These are phyloP conservation scores for Talaromyces albobiverticillius DNA, from an alignment of 2,329 filamentous ascomycete species.

Conservation along the genomic window DNA sequence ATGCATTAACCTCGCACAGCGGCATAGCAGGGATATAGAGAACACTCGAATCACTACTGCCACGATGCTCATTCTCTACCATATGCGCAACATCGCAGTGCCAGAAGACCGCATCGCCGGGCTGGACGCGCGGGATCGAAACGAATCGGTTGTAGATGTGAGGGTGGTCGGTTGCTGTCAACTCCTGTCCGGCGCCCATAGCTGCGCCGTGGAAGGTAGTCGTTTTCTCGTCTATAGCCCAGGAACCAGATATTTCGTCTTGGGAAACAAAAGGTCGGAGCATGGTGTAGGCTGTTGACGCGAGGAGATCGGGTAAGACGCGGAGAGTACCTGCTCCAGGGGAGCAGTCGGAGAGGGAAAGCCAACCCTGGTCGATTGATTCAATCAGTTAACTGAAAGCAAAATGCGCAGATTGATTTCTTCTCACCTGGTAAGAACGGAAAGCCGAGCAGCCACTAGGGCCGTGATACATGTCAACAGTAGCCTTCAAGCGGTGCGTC, in stretches of 20 bases:
- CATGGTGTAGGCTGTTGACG: constrained; percentile 75
- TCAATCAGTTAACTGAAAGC: too few species aligned
- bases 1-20: constrained; percentile 69
- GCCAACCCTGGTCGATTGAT: constrained; percentile 90
- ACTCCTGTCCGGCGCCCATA: constrained; percentile 67
- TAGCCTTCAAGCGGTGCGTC: constrained; percentile 63
- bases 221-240: constrained; percentile 38
- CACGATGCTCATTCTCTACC: constrained; percentile 74
- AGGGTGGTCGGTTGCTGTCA: constrained; percentile 61
- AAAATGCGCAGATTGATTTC: too few species aligned
- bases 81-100: constrained; percentile 80
- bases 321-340: constrained; percentile 75
- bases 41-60: constrained; percentile 72
- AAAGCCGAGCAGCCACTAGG: constrained; percentile 80
- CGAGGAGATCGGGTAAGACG: constrained; percentile 73
- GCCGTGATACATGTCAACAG: constrained; percentile 74
- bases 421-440: too few species aligned
- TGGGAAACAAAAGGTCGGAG: constrained; percentile 79
- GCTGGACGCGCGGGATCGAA: constrained; percentile 64
- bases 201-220: constrained; percentile 65
- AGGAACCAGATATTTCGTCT: constrained; percentile 40
- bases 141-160: constrained; percentile 69
- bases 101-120: constrained; percentile 74
- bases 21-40: constrained; percentile 88
- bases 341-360: constrained; percentile 68